phyloP scores from a whole-genome alignment of 2,329 filamentous ascomycete genomes.

The Aureobasidium sp. region DNA sequence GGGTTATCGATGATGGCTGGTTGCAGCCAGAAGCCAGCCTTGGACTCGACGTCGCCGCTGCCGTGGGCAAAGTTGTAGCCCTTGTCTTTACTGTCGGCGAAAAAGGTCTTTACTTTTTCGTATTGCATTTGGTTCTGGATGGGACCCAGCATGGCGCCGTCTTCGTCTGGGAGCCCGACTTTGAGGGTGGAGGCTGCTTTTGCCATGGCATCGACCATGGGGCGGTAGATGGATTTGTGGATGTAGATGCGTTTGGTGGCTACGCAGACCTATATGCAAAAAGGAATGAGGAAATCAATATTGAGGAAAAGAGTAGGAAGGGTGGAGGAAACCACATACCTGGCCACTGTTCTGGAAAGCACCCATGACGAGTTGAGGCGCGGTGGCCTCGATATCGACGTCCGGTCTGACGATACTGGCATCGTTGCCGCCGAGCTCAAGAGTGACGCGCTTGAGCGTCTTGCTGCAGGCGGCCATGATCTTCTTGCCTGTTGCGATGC shows the following conservation, averaged over 20 bases:
- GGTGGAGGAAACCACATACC: slow-evolving; percentile 21
- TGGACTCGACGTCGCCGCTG: slow-evolving; percentile 40
- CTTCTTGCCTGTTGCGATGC: slow-evolving; percentile 53
- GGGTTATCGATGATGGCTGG: slow-evolving; percentile 44
- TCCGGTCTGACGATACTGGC: slow-evolving; percentile 53
- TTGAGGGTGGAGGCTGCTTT: slow-evolving; percentile 40
- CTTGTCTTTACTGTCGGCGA: slow-evolving; percentile 32
- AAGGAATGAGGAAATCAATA: too few relatives aligned
- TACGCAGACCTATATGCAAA: slow-evolving; percentile 37
- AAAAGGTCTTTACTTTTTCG: slow-evolving; percentile 40
- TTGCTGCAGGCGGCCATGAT: slow-evolving; percentile 51
- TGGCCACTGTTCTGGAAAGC: slow-evolving; percentile 55
- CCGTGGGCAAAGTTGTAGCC: slow-evolving; percentile 48
- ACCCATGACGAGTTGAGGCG: slow-evolving; percentile 44
- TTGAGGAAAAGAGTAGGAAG: neutral
- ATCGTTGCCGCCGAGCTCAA: slow-evolving; percentile 58
- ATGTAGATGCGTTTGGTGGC: slow-evolving; percentile 52
- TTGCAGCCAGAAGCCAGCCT: slow-evolving; percentile 35
- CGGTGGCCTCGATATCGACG: slow-evolving; percentile 47
- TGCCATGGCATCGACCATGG: slow-evolving; percentile 43
- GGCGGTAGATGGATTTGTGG: slow-evolving; percentile 47
- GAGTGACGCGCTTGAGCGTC: slow-evolving; percentile 54
- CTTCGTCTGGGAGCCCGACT: slow-evolving; percentile 33
- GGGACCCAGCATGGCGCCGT: slow-evolving; percentile 48
- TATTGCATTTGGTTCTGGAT: slow-evolving; percentile 54